phyloP scores from a whole-genome alignment of 2,329 filamentous ascomycete species.

The Incumbomyces delicatus region DNA sequence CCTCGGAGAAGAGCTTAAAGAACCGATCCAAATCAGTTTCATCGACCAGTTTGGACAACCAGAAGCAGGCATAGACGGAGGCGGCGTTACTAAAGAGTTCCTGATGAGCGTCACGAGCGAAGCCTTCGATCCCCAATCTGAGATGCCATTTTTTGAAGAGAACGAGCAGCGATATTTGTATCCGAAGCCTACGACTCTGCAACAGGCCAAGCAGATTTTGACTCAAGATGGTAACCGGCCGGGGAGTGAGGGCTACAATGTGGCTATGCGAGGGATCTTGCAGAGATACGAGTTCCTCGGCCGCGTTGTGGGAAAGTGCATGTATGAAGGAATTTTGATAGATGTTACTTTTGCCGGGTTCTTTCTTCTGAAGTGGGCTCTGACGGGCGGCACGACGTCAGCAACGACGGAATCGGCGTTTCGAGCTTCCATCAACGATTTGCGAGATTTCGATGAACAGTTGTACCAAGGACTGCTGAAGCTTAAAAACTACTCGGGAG shows the following conservation, averaged over 20 bases:
- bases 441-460: constrained; percentile 81
- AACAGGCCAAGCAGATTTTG: constrained; percentile 55
- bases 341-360: constrained; percentile 91
- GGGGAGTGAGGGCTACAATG: constrained; percentile 47
- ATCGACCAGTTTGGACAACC: constrained; percentile 77
- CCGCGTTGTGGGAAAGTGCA: constrained; percentile 85
- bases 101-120: constrained; percentile 78
- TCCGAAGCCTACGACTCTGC: constrained; percentile 70
- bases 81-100: constrained; percentile 96
- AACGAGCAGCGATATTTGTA: constrained; percentile 82
- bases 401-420: constrained; percentile 62
- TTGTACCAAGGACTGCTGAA: constrained; percentile 74
- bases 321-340: constrained; percentile 93
- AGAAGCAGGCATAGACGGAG: constrained; percentile 93
- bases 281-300: constrained; percentile 83
- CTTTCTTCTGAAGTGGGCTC: constrained; percentile 90
- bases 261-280: constrained; percentile 51
- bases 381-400: constrained; percentile 55
- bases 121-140: constrained; percentile 56
- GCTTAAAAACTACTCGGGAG: constrained; percentile 27
- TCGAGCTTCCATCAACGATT: constrained; percentile 86
- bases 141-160: constrained; percentile 60
- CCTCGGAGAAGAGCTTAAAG: constrained; percentile 74
- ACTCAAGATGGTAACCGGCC: constrained; percentile 38
- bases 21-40: constrained; percentile 94